These are phyloP conservation scores for Phytophthora sojae DNA, from an alignment of 352 stramenopile species.

Conservation along the genomic window DNA sequence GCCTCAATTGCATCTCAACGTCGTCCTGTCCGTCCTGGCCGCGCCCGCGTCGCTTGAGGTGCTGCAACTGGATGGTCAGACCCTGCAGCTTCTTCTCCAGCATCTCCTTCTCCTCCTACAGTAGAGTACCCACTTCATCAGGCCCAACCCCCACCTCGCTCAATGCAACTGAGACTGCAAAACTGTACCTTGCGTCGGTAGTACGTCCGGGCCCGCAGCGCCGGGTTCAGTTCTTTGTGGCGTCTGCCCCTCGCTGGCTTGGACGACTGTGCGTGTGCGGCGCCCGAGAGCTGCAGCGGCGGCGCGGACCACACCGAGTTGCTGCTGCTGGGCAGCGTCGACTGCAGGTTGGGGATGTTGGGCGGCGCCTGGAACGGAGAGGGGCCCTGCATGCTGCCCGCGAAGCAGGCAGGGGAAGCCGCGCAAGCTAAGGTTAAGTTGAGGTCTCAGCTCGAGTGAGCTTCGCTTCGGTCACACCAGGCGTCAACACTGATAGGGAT, in stretches of 20 bases:
- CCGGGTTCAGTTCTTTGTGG: slow-evolving; percentile 23
- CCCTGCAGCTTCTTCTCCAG: slow-evolving; percentile 40
- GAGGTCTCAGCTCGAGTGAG: not conserved
- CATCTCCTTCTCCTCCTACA: slow-evolving; percentile 48
- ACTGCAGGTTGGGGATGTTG: not conserved
- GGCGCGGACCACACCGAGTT: slow-evolving; percentile 12
- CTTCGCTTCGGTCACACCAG: not conserved
- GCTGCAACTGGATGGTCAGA: slow-evolving; percentile 39
- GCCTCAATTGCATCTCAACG: slow-evolving; percentile 20
- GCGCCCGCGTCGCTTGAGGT: slow-evolving; percentile 23
- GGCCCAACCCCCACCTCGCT: not conserved
- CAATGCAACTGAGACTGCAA: not conserved
- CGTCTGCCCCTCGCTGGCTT: not conserved
- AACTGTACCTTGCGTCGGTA: slow-evolving; percentile 38
- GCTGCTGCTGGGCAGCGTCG: slow-evolving; percentile 7
- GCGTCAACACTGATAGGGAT: not conserved
- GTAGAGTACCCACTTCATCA: not conserved
- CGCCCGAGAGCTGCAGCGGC: slow-evolving; percentile 14
- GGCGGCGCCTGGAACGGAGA: slow-evolving; percentile 1
- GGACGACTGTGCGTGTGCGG: not conserved
- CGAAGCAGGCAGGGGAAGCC: no score
- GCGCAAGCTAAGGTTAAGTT: no score
- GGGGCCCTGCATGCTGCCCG: not conserved
- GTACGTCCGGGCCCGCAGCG: slow-evolving; percentile 32
- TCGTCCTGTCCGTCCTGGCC: slow-evolving; percentile 19